These are phyloP conservation scores for Chiua virens DNA, from an alignment of 768 basidiomycete genomes.

Conservation along the genomic window DNA sequence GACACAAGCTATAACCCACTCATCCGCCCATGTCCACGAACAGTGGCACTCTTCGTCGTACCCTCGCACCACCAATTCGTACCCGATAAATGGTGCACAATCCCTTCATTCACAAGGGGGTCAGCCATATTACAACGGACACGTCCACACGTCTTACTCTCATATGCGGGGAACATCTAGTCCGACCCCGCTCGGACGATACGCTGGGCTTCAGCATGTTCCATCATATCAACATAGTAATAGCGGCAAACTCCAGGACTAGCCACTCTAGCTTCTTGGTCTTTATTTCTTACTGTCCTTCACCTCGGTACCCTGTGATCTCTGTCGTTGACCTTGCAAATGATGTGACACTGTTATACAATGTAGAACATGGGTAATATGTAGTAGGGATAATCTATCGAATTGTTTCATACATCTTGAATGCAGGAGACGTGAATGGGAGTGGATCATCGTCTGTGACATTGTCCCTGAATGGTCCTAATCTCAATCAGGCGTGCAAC, in stretches of 20 bases:
- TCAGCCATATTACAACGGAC: slow-evolving; percentile 28
- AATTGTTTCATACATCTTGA: slow-evolving; percentile 78
- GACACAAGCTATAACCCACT: slow-evolving; percentile 12
- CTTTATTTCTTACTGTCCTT: slow-evolving; percentile 10
- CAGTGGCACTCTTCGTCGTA: slow-evolving; percentile 27
- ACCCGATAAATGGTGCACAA: slow-evolving; percentile 17
- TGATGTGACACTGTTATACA: slow-evolving; percentile 16
- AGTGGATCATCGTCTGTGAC: slow-evolving; percentile 66
- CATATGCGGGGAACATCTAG: slow-evolving; percentile 26
- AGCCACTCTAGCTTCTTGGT: neutral
- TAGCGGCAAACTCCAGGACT: slow-evolving; percentile 7
- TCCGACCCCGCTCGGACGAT: slow-evolving; percentile 21
- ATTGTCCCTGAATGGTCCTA: slow-evolving; percentile 36
- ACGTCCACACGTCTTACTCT: slow-evolving; percentile 26
- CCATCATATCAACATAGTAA: slow-evolving; percentile 30
- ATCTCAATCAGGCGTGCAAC: neutral
- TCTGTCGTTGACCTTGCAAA: neutral
- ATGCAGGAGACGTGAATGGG: slow-evolving; percentile 60
- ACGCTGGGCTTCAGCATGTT: slow-evolving; percentile 27
- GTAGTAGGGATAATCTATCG: slow-evolving; percentile 43
- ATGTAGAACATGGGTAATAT: slow-evolving; percentile 31
- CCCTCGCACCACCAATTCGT: slow-evolving; percentile 21
- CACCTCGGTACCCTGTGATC: neutral
- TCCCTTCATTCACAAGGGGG: slow-evolving; percentile 18
- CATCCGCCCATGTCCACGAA: slow-evolving; percentile 19